phyloP scores from a whole-genome alignment of 2,329 filamentous ascomycete species.

The Elsinoe fawcettii region DNA sequence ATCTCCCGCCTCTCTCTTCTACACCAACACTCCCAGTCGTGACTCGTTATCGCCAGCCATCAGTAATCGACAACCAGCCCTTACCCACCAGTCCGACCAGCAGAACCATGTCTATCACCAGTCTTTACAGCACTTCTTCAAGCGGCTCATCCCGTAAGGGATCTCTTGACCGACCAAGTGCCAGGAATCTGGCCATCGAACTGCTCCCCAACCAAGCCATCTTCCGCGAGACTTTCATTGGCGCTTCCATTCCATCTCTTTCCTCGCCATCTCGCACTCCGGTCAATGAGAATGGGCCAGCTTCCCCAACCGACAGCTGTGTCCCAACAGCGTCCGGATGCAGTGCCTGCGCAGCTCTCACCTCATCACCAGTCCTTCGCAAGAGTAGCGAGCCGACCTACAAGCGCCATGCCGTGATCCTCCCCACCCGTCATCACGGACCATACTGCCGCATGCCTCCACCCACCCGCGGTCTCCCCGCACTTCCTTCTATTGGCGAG shows the following conservation, averaged over 20 bases:
- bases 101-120: constrained; percentile 9
- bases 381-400: not conserved
- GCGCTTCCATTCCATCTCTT: not conserved
- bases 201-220: constrained; percentile 14
- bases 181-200: constrained; percentile 12
- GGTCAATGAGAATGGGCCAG: not conserved
- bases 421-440: constrained; percentile 12
- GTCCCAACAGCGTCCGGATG: not conserved
- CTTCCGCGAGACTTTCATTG: constrained; percentile 15
- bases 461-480: not conserved
- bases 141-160: constrained; percentile 6
- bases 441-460: constrained; percentile 15
- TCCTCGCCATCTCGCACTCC: not conserved
- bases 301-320: not conserved
- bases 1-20: not conserved
- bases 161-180: not conserved
- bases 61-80: constrained; percentile 1
- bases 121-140: constrained; percentile 1
- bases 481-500: constrained; percentile 12
- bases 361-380: constrained; percentile 3
- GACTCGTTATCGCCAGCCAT: not conserved
- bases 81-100: not conserved
- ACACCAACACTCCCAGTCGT: not conserved
- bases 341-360: constrained; percentile 11
- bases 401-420: constrained; percentile 14